These are phyloP conservation scores for Neoboletus subvelutipes DNA, from an alignment of 768 basidiomycete species.

Conservation along the genomic window DNA sequence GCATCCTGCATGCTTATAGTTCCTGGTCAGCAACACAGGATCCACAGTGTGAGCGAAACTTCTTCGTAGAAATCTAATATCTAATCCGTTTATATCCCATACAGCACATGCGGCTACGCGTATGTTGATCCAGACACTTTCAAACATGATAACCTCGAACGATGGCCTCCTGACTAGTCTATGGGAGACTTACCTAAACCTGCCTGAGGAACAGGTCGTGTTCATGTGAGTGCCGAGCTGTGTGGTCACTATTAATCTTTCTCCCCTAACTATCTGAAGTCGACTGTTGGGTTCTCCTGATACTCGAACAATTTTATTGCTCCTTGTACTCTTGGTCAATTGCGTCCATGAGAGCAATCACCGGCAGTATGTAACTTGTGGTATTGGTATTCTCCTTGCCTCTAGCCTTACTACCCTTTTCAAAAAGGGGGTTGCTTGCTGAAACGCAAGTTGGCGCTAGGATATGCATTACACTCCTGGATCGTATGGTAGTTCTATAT, in stretches of 20 bases:
- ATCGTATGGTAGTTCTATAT: slow-evolving; percentile 67
- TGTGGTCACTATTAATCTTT: not conserved
- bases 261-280: slow-evolving; percentile 32
- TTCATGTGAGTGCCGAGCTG: slow-evolving; percentile 57
- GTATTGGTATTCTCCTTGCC: slow-evolving; percentile 8
- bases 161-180: slow-evolving; percentile 52
- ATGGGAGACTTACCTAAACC: slow-evolving; percentile 64
- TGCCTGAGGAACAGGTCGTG: slow-evolving; percentile 72
- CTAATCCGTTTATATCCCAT: not conserved
- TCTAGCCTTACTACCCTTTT: not conserved
- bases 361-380: slow-evolving; percentile 49
- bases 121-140: slow-evolving; percentile 72
- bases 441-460: slow-evolving; percentile 56
- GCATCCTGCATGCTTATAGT: slow-evolving; percentile 68
- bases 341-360: slow-evolving; percentile 57
- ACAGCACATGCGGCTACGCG: slow-evolving; percentile 64
- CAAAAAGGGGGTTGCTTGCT: slow-evolving; percentile 47
- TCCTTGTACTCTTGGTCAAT: slow-evolving; percentile 71
- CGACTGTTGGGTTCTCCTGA: slow-evolving; percentile 68
- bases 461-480: slow-evolving; percentile 67
- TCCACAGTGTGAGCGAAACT: slow-evolving; percentile 45
- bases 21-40: slow-evolving; percentile 74
- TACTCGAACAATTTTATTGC: slow-evolving; percentile 54
- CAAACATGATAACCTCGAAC: slow-evolving; percentile 82
- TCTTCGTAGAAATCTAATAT: not conserved